phyloP scores from a whole-genome alignment of 148 eudicot species.

The Vaccinium macrocarpon region DNA sequence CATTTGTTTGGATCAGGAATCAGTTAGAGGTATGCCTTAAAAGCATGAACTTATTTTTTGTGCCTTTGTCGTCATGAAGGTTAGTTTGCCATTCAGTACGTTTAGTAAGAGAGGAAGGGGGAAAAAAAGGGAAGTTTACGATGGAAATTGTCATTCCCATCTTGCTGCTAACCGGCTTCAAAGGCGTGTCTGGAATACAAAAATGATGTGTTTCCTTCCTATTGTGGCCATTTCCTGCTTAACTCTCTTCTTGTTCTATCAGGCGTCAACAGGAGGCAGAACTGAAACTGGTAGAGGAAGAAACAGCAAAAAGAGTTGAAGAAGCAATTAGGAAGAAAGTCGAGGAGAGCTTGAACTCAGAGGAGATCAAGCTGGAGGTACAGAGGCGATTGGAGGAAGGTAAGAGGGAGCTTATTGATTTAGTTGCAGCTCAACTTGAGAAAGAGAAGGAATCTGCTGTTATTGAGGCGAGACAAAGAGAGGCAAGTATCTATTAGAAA shows the following conservation, averaged over 20 bases:
- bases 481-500: constrained; percentile 42
- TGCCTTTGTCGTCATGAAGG: constrained; percentile 55
- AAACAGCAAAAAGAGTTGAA: constrained; percentile 84
- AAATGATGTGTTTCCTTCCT: constrained; percentile 17
- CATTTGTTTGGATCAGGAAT: constrained; percentile 93
- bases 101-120: constrained; percentile 6
- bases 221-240: constrained; percentile 24
- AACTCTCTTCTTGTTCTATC: constrained; percentile 29
- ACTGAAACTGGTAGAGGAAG: constrained; percentile 75
- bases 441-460: constrained; percentile 72
- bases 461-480: constrained; percentile 64
- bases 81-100: constrained; percentile 50
- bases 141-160: constrained; percentile 20
- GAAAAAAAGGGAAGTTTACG: neutral
- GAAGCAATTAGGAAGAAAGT: constrained; percentile 70
- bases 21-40: constrained; percentile 96
- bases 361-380: constrained; percentile 68
- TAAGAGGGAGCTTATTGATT: constrained; percentile 60
- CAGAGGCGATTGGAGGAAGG: constrained; percentile 71
- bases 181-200: constrained; percentile 20
- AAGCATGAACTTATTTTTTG: constrained; percentile 55
- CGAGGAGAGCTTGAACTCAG: constrained; percentile 64
- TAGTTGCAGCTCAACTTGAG: constrained; percentile 82
- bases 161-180: constrained; percentile 22
- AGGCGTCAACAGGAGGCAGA: constrained; percentile 97